Base-by-base conservation (phyloP, 106 monocot genomes). In the Iris macrosiphon region DNA sequence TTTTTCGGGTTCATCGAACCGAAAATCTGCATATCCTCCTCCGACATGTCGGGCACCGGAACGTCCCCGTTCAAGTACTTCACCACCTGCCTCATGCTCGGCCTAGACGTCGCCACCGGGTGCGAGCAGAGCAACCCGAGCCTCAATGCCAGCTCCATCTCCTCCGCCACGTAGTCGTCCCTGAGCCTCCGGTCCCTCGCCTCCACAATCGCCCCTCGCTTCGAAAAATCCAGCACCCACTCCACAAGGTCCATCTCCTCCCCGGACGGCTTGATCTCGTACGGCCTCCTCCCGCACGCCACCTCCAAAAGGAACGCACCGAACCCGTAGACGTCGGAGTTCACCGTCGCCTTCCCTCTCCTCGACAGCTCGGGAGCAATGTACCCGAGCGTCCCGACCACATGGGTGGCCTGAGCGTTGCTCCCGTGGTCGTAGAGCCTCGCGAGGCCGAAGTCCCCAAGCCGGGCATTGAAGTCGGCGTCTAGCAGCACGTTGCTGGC, bases 401-500 rank as follows among this genome's bases (percentile, higher is more conserved):
- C 56, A 38, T 38, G 57, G 6, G 67, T 67, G 18, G 67, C 58
- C 24, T 67, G 67, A 32, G 56, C 44, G 28, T 67, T 57, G 21
- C 57, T 57, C 17, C 67, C 67, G n/a, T 39, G 57, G 23, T 67
- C 67, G 21, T 67, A 46, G 21, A 67, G 57, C 33, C 44, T 45
- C 1, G 67, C 67, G 1, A 67, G 37, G n/a, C 67, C 67, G 26
- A 58, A 67, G 31, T 67, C 67, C 6, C 67, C 58, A 4, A 66
- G 40, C 38, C 57, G 56, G 16, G 35, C 67, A 39, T 67, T 57
- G 42, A 67, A 27, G 0, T 58, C 48, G 27, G 45, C 21, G 23
- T 67, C 67, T 30, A 58, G 48, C 6, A 67, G 55, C 3, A 77
- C 66, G 27, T 77, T 77, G 60, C 65, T 60, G 20, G 77, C 71